Evolutionary conservation across 129 eudicot genomes (phyloP).

Genomic region (Helianthus annuus): HanXRQr2.0-SUNRISE NC_035435.2:51592024-51592523

Average conservation of each 20-base stretch:
- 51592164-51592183: conserved; percentile 56
- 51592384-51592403: conserved; percentile 65
- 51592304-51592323: conserved; percentile 52
- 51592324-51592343: conserved; percentile 20
- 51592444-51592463: conserved; percentile 63
- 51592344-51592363: conserved; percentile 62
- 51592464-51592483: conserved; percentile 75
- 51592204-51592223: conserved; percentile 88
- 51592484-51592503: conserved; percentile 71
- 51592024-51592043: conserved; percentile 48
- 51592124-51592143: conserved; percentile 59
- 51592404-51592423: conserved; percentile 96
- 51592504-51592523: conserved; percentile 81
- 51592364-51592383: conserved; percentile 61
- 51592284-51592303: conserved; percentile 60
- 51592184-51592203: conserved; percentile 58
- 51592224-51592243: conserved; percentile 85
- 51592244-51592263: conserved; percentile 77
- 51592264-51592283: conserved; percentile 47
- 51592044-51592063: conserved; percentile 57
- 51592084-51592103: conserved; percentile 52
- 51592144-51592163: conserved; percentile 61
- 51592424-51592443: conserved; percentile 75
- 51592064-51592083: conserved; percentile 39
- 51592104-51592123: conserved; percentile 32